Base-by-base conservation (phyloP, 176 grass and related monocot genomes). In the Avena atlantica region DNA sequence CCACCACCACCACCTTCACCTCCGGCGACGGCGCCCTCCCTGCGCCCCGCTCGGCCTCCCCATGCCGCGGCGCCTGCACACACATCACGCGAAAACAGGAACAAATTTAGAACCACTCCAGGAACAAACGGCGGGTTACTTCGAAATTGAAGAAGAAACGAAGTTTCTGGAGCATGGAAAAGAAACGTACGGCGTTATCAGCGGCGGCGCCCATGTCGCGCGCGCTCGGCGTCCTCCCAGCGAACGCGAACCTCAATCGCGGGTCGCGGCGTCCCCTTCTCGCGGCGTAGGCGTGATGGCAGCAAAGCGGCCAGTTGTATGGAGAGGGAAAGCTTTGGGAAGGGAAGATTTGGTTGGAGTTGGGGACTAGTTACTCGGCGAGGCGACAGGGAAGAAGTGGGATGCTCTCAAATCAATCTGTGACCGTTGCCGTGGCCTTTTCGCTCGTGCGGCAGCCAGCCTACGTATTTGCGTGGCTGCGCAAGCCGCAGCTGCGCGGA, bases 371-470 rank as follows among this genome's bases (percentile, higher is more conserved):
- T 42, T 42, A 42, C 40, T 42, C 40, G 40, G 40, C 40, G 40
- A 42, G 6, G 7, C 6, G 37, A 14, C 36, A 19, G 5, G 40
- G 27, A 67, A 19, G 5, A 31, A 73, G 83, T 31, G 17, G 29
- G 40, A 49, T 25, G 61, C 25, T 51, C 29, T 31, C 27, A 27
- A 27, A 27, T 27, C 50, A 81, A 77, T 81, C 89, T 88, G 88
- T 81, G 93, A 92, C 90, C 93, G 90, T 92, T 92, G 88, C 82
- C 86, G 90, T 92, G 93, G 90, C 90, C 85, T 90, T 95, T 92
- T 90, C 85, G 61, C 42, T 58, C 80, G 75, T 87, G 84, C 84
- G 52, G 51, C 8, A 9, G 64, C 12, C 17, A 44, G 55, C 78
- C 21, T 6, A 19, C 81, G 80, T 50, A 19, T 17, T 13, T 14